Evolutionary conservation across 352 stramenopile species (phyloP), one percentile per base, ranked within the genome.

Genomic region (Phytophthora gonapodyides): DNA sequence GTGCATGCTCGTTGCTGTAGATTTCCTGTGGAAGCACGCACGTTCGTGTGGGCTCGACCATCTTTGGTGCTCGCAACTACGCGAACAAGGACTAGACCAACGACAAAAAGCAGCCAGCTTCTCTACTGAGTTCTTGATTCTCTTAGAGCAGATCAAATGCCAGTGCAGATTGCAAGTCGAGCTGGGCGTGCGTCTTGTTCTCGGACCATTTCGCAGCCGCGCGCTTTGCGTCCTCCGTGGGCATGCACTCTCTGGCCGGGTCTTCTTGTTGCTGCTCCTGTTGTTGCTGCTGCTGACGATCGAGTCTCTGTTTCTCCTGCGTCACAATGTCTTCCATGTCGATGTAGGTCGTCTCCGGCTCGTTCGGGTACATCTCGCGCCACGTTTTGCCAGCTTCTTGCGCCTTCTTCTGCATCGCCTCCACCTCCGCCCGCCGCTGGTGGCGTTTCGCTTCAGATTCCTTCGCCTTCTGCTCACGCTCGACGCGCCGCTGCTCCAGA

Each of bases 41-140:
- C 65, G 94, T 99, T 5, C 83, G 98, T 60, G 92, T 99, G 11
- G 98, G 98, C 47, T 98, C 89, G 53, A 99, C 93, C 41, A 99
- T 99, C 66, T 99, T 99, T 79, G 98, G 98, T 44, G 83, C 87
- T 38, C 80, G 97, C 61, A 88, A 97, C 72, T 99, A 99, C 50
- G 61, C 78, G 8, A 81, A 73, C 16, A 79, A 75, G 48, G 51
- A 53, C 40, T 88, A 87, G 40, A 72, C 21, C 42, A 31, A 19
- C 43, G 24, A 11, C 19, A 37, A 48, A 53, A 47, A 47, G 35
- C 13, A 54, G 16, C 11, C 41, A 5, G 31, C 10, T 35, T 16
- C 13, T 56, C n/a, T 52, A 27, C 24, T 27, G 17, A 35, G 51
- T 19, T 46, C 13, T 42, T 21, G 24, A 49, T 36, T 42, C 15